phyloP scores from a whole-genome alignment of 805 yeast genomes.

The Hagleromyces aurorensis region DNA sequence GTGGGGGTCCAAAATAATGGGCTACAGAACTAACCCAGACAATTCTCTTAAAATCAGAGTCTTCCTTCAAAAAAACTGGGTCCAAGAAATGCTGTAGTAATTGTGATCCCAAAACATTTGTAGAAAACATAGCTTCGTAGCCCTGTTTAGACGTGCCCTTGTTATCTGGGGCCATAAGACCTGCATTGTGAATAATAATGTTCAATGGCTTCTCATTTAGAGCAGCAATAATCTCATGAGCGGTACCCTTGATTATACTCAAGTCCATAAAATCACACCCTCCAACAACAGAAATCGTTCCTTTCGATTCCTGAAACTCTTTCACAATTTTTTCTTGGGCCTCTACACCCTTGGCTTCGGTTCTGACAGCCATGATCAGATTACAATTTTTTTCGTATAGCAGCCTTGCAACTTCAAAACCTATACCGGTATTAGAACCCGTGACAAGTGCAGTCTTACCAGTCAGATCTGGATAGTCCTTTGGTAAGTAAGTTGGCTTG shows the following conservation, averaged over 20 bases:
- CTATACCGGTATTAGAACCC: constrained; percentile 36
- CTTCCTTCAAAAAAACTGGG: constrained; percentile 31
- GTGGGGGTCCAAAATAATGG: constrained; percentile 23
- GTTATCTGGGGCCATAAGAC: constrained; percentile 28
- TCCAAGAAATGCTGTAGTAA: constrained; percentile 33
- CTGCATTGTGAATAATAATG: constrained; percentile 33
- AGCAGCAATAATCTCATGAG: constrained; percentile 11
- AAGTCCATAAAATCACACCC: constrained; percentile 36
- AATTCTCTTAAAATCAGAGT: constrained; percentile 28
- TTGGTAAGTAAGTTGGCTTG: constrained; percentile 26
- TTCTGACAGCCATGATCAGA: constrained; percentile 31
- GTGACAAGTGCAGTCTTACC: constrained; percentile 36
- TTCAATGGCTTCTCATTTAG: constrained; percentile 19
- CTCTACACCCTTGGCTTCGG: constrained; percentile 26
- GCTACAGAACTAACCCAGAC: constrained; percentile 36
- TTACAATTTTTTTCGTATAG: constrained; percentile 31
- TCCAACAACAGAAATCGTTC: constrained; percentile 18
- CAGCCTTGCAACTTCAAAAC: constrained; percentile 21
- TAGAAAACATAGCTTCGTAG: constrained; percentile 32
- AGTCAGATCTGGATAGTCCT: constrained; percentile 32
- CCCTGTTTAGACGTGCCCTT: constrained; percentile 30
- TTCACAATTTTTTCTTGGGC: constrained; percentile 26
- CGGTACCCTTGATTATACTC: constrained; percentile 29
- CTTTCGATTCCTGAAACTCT: constrained; percentile 23
- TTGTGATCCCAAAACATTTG: constrained; percentile 34